phyloP scores from a whole-genome alignment of 495 filamentous ascomycete species.

The Cladorrhinum samala region DNA sequence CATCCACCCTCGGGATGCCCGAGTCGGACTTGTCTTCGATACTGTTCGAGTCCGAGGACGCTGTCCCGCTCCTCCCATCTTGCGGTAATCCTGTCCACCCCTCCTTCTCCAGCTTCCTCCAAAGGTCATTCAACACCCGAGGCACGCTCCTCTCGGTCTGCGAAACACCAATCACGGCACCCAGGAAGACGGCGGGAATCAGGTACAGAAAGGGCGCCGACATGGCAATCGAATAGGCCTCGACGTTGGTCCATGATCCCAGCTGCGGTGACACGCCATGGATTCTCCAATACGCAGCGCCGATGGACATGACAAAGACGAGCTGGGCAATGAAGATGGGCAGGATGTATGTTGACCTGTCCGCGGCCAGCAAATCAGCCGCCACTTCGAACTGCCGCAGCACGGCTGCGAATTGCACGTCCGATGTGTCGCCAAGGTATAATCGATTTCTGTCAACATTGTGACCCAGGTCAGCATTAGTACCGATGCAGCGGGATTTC shows the following conservation, averaged over 20 bases:
- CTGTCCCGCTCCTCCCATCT: too few species aligned
- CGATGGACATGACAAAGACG: constrained; percentile 10
- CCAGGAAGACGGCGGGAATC: constrained; percentile 10
- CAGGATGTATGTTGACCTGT: constrained; percentile 9
- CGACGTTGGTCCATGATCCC: constrained; percentile 12
- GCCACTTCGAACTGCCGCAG: neutral
- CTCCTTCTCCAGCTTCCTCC: constrained; percentile 1
- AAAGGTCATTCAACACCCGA: constrained; percentile 2
- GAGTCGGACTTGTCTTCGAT: neutral
- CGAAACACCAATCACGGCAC: constrained; percentile 9
- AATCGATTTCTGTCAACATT: too few species aligned
- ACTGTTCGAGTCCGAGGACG: neutral
- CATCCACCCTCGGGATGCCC: neutral
- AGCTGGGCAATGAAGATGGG: constrained; percentile 13
- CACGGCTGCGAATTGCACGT: neutral
- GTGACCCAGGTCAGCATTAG: too few species aligned
- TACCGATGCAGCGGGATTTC: neutral
- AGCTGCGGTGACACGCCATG: constrained; percentile 5
- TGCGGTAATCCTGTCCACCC: too few species aligned
- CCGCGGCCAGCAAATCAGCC: constrained; percentile 7
- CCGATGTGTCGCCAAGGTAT: neutral
- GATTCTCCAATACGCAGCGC: constrained; percentile 13
- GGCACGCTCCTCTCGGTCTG: constrained; percentile 14
- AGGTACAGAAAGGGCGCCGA: constrained; percentile 13
- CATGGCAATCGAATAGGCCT: constrained; percentile 18